phyloP scores from a whole-genome alignment of 345 rosid genomes.

The Dimocarpus longan region DNA sequence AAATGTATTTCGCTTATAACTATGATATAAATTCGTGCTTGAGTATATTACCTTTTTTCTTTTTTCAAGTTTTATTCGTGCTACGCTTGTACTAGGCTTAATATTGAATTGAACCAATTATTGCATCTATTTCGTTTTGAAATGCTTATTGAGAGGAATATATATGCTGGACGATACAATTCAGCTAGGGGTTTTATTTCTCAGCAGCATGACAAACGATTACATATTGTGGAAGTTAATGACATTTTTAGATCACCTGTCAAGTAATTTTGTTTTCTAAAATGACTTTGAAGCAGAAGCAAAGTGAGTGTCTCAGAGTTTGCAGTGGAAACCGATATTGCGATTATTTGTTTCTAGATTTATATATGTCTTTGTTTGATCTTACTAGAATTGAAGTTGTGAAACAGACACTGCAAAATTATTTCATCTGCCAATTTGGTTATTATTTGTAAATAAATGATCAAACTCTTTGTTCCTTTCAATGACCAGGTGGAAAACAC shows the following conservation, averaged over 20 bases:
- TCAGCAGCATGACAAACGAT: not conserved
- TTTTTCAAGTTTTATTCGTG: not conserved
- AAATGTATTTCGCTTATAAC: not conserved
- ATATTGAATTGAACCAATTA: not conserved
- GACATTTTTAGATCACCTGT: not conserved
- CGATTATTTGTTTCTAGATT: not conserved
- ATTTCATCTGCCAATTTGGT: not conserved
- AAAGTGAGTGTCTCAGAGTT: not conserved
- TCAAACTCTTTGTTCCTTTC: conserved; percentile 14
- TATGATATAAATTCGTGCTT: not conserved
- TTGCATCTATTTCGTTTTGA: not conserved
- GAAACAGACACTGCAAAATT: not conserved
- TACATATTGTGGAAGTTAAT: not conserved
- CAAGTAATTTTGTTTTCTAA: not conserved
- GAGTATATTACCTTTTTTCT: not conserved
- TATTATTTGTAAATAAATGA: conserved; percentile 1
- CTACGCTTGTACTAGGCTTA: conserved; percentile 2
- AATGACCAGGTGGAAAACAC: conserved; percentile 84
- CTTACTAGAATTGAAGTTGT: not conserved
- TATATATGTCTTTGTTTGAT: not conserved
- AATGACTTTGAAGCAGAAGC: conserved; percentile 1
- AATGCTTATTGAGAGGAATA: not conserved
- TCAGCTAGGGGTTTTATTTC: not conserved
- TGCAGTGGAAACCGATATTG: not conserved
- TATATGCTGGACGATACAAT: not conserved